Evolutionary conservation across 192 early-diverging fungal species (phyloP), one percentile per base, ranked within the genome.

Genomic region (Linnemannia exigua): DNA sequence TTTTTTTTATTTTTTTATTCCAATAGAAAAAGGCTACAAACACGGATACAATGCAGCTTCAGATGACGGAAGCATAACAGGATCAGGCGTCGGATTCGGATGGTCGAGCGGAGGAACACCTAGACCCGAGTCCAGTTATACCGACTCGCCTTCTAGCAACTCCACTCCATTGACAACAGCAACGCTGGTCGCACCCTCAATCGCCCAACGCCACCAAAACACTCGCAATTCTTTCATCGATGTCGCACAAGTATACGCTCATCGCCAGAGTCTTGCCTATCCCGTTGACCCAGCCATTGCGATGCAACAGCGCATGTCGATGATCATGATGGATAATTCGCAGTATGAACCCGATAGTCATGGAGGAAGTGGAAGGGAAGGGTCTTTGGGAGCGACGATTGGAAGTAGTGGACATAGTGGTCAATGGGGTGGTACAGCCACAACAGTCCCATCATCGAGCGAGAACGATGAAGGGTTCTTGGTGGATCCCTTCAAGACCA

Each of bases 401-500:
- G 58, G 58, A 12, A 31, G 58, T 2, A 63, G 58, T 63, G 15
- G 58, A 4, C 28, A 63, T 63, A 33, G 58, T 31, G 58, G 28
- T 3, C 58, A 15, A 15, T 63, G 58, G 58, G 58, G 20, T n/a
- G n/a, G n/a, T n/a, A n/a, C 22, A 20, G 52, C 22, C 22, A 22
- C 19, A 1, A 33, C 70, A 36, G 9, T 48, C 22, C 20, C 79
- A 22, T 17, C 22, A 20, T 44, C n/a, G 17, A 61, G 70, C 25
- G 28, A n/a, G 14, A 74, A 74, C 33, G 12, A 74, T 19, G 12
- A 20, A 6, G 66, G 37, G 7, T 14, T 77, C 9, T 33, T 68
- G 14, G 25, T 68, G n/a, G 71, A 83, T 47, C 81, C 81, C 6
- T 83, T 77, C 63, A 72, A 83, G 47, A 72, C 70, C n/a, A 83